Percentiles rank a stretch among this genome's conserved stretches.
Evolutionary conservation across 192 early-diverging fungal genomes (phyloP).

Genomic region (Coemansia sp.): DNA sequence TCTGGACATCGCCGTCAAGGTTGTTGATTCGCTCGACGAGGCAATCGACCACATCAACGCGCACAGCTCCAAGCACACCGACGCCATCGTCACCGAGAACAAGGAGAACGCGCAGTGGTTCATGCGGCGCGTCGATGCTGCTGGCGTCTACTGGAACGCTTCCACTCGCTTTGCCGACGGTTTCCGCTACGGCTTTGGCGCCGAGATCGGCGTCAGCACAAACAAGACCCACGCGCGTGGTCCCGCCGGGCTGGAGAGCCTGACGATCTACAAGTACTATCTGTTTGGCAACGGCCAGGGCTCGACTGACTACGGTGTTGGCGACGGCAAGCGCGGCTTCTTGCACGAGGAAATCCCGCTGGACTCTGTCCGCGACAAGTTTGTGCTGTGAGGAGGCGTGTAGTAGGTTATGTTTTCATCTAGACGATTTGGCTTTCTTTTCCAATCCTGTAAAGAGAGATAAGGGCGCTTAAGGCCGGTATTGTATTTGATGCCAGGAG

Average conservation of each 20-base stretch:
- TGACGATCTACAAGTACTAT: slow-evolving; percentile 98
- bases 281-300: slow-evolving; percentile 88
- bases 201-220: slow-evolving; percentile 96
- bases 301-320: slow-evolving; percentile 77
- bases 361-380: slow-evolving; percentile 43
- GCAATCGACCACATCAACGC: slow-evolving; percentile 94
- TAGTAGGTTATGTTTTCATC: not conserved
- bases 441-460: not conserved
- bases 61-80: slow-evolving; percentile 95
- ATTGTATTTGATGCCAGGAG: no score
- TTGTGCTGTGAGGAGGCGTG: slow-evolving; percentile 29
- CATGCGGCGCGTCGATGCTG: slow-evolving; percentile 92
- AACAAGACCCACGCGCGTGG: slow-evolving; percentile 99
- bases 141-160: slow-evolving; percentile 98
- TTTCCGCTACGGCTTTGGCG: slow-evolving; percentile 98
- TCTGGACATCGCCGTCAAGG: slow-evolving; percentile 78
- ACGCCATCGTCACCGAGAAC: slow-evolving; percentile 88
- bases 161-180: slow-evolving; percentile 96
- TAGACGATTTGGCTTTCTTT: not conserved
- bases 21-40: slow-evolving; percentile 69
- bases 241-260: slow-evolving; percentile 94
- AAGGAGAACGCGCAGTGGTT: slow-evolving; percentile 73
- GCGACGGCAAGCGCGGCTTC: slow-evolving; percentile 66
- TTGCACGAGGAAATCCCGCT: slow-evolving; percentile 69
- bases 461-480: not conserved